Evolutionary conservation across 2,329 filamentous ascomycete genomes (phyloP), one percentile per base, ranked within the genome.

Genomic region (Trichoderma atrobrunneum): DNA sequence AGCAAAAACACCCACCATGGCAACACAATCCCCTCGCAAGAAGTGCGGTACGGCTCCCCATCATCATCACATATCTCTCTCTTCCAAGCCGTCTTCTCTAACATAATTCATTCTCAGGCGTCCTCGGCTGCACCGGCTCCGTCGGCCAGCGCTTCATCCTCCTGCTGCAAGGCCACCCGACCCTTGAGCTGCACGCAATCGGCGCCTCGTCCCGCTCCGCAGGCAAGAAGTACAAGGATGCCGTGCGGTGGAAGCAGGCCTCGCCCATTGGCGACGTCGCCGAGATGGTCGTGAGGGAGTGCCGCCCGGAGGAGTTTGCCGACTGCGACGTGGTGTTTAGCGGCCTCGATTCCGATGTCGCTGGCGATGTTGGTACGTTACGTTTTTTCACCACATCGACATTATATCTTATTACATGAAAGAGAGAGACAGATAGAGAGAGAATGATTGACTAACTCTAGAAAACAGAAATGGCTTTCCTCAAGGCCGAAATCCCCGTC

Each of bases 21-120:
- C 71, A 28, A 34, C 64, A 24, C 51, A 87, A 74, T 85, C 87
- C 62, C 82, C 83, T 59, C 64, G 51, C 72, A 89, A 89, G 84
- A 89, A 88, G 81, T 88, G 86, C 83, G 87, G 87, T 88, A 84
- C 72, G 86, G 80, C 63, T 68, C 5, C 14, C n/a, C 21, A 36
- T 28, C 21, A 36, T 28, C 10, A 16, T 14, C 21, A 34, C 12
- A 30, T 14, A 2, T 28, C n/a, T 6, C 18, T 70, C 62, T 68
- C 39, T 28, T 16, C 6, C 36, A 39, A 7, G 0, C 18, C 18
- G 1, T 32, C 18, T 10, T 21, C 4, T 18, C 34, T n/a, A 48
- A 30, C 16, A 30, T 65, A 26, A 57, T 60, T 4, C 3, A 14
- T 30, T 32, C 36, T 8, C 75, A 91, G 89, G 89, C 80, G 62